Percentiles rank a stretch among this genome's conserved stretches.
These are phyloP conservation scores for Suillus sp. DNA, from an alignment of 768 basidiomycete genomes.

Conservation along the genomic window DNA sequence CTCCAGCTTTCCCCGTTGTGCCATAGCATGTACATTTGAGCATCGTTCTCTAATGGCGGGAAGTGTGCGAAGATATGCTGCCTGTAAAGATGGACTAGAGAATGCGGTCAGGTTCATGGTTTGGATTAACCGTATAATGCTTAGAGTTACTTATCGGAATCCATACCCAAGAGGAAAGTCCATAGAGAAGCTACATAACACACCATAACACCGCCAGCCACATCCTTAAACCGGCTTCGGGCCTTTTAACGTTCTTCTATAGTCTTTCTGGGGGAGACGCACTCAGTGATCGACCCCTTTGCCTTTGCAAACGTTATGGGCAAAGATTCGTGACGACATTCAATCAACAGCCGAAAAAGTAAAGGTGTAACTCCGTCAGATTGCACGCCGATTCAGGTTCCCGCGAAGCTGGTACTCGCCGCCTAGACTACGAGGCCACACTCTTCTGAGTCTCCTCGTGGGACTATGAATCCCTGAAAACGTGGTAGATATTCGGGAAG, in stretches of 20 bases:
- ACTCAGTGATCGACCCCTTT: slow-evolving; percentile 4
- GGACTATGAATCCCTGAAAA: background rate
- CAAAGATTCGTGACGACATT: background rate
- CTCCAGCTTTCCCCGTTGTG: slow-evolving; percentile 69
- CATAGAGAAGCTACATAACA: background rate
- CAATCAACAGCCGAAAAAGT: background rate
- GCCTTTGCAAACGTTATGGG: slow-evolving; percentile 1
- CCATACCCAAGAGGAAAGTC: background rate
- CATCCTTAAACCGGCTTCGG: background rate
- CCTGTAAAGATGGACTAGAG: slow-evolving; percentile 23
- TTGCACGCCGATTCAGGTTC: slow-evolving; percentile 3
- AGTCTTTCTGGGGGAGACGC: background rate
- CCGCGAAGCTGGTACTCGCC: background rate
- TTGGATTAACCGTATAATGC: slow-evolving; percentile 1
- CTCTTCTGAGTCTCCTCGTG: background rate
- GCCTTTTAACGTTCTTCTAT: background rate
- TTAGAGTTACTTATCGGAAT: background rate
- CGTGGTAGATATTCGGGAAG: background rate
- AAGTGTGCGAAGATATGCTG: slow-evolving; percentile 78
- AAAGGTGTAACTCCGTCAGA: background rate
- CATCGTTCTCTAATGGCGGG: slow-evolving; percentile 92
- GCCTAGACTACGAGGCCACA: background rate
- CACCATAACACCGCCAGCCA: background rate
- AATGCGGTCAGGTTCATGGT: slow-evolving; percentile 8
- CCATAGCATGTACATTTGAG: slow-evolving; percentile 73